Percentiles rank a stretch among this genome's conserved stretches.
Evolutionary conservation across 2,329 filamentous ascomycete genomes (phyloP).

Genomic region (Thermomyces lanuginosus): DNA sequence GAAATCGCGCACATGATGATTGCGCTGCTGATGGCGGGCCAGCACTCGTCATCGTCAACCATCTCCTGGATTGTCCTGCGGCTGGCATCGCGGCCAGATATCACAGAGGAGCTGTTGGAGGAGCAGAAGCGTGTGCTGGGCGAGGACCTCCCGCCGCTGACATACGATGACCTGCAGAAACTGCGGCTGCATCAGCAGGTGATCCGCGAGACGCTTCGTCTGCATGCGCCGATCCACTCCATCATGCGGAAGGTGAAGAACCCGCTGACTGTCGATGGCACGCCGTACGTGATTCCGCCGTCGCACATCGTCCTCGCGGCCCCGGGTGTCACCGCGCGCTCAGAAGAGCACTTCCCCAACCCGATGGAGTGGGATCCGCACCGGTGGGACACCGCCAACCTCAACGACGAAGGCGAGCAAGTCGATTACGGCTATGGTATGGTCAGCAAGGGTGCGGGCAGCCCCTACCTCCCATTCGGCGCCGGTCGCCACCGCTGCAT

Average conservation of each 20-base stretch:
- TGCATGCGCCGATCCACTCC: conserved; percentile 57
- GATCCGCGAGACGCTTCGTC: conserved; percentile 54
- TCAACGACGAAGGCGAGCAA: conserved; percentile 35
- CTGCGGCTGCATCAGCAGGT: conserved; percentile 47
- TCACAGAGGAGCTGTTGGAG: conserved; percentile 53
- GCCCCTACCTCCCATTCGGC: conserved; percentile 55
- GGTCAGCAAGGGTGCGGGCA: conserved; percentile 43
- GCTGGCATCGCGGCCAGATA: conserved; percentile 52
- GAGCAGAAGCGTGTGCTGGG: conserved; percentile 46
- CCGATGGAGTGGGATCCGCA: conserved; percentile 45
- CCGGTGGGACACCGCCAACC: conserved; percentile 36
- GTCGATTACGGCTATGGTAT: conserved; percentile 47
- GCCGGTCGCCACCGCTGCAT: conserved; percentile 59
- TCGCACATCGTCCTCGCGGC: conserved; percentile 66
- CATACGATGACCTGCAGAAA: conserved; percentile 42
- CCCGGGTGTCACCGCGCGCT: conserved; percentile 49
- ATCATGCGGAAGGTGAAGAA: conserved; percentile 58
- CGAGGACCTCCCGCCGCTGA: conserved; percentile 36
- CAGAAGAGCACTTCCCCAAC: conserved; percentile 45
- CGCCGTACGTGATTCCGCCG: conserved; percentile 57
- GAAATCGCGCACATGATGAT: conserved; percentile 81
- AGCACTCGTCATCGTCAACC: conserved; percentile 66
- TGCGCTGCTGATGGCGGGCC: conserved; percentile 66
- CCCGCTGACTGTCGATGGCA: conserved; percentile 39
- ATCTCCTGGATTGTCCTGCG: conserved; percentile 62